Percentiles rank a stretch among this genome's conserved stretches.
Conservation (phyloP, 495 filamentous ascomycete species). For the Penicillium pulvis region DNA sequence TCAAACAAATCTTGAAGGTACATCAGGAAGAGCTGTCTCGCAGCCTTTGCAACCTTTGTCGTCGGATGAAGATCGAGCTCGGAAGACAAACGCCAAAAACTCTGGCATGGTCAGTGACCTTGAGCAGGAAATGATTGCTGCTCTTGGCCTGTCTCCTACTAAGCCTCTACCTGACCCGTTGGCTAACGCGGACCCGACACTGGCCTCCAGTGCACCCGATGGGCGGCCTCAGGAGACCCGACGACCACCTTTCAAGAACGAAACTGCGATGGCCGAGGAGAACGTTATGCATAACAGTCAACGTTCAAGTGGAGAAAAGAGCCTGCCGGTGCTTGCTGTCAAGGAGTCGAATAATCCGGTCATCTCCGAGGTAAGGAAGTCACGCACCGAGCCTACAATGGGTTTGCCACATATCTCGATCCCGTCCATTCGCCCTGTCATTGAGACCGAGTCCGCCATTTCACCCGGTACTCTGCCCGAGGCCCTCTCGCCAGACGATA, state of each 20-base stretch:
- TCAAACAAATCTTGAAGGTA: neutral
- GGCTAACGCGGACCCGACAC: neutral
- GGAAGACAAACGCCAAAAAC: neutral
- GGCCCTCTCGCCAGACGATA: neutral
- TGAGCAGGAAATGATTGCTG: conserved; percentile 30
- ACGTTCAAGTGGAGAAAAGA: conserved; percentile 6
- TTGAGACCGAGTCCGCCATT: conserved; percentile 9
- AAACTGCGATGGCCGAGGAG: neutral
- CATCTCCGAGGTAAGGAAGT: neutral
- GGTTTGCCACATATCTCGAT: neutral
- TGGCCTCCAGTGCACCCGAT: neutral
- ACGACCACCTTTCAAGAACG: neutral
- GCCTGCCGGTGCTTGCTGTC: conserved; percentile 5
- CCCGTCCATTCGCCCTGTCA: conserved; percentile 23
- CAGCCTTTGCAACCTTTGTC: conserved; percentile 1
- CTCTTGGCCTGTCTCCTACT: conserved; percentile 28
- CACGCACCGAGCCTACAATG: conserved; percentile 1
- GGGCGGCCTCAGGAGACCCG: neutral
- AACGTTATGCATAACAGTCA: neutral
- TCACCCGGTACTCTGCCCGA: conserved; percentile 1
- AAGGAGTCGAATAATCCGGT: conserved; percentile 6
- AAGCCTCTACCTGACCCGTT: conserved; percentile 11
- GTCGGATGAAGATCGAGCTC: conserved; percentile 2
- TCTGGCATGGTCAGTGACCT: conserved; percentile 18
- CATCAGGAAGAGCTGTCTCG: neutral